These are phyloP conservation scores for Talaromyces marneffei DNA, from an alignment of 2,329 filamentous ascomycete species.

Conservation along the genomic window DNA sequence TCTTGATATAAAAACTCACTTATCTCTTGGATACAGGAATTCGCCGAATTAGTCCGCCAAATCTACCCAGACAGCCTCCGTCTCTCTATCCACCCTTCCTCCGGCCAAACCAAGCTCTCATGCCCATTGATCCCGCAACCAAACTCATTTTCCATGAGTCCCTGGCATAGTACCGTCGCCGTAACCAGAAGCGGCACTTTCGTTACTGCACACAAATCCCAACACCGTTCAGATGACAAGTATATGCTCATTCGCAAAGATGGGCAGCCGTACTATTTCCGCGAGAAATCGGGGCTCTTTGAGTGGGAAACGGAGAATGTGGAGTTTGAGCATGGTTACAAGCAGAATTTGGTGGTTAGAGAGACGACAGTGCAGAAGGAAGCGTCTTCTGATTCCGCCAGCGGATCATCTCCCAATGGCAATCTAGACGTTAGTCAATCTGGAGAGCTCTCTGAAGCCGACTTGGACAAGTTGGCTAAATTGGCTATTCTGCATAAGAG, in stretches of 20 bases:
- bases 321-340: constrained; percentile 45
- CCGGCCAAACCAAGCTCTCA: constrained; percentile 24
- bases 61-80: constrained; percentile 26
- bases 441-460: neutral
- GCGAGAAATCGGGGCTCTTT: constrained; percentile 45
- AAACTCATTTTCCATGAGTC: constrained; percentile 21
- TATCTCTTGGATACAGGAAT: constrained; percentile 25
- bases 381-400: neutral
- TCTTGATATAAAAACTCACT: too few relatives aligned
- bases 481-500: neutral
- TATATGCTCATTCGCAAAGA: constrained; percentile 46
- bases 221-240: constrained; percentile 21
- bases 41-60: constrained; percentile 24
- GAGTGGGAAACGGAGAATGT: constrained; percentile 39
- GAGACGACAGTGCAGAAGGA: neutral
- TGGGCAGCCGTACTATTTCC: constrained; percentile 45
- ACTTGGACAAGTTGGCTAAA: neutral
- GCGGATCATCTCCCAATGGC: neutral
- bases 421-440: neutral
- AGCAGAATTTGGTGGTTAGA: neutral
- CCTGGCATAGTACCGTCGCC: constrained; percentile 33
- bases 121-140: constrained; percentile 23
- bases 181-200: constrained; percentile 25
- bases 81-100: constrained; percentile 27
- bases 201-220: constrained; percentile 22